phyloP scores from a whole-genome alignment of 192 early-diverging fungal genomes.

The Jimgerdemannia lactiflua region DNA sequence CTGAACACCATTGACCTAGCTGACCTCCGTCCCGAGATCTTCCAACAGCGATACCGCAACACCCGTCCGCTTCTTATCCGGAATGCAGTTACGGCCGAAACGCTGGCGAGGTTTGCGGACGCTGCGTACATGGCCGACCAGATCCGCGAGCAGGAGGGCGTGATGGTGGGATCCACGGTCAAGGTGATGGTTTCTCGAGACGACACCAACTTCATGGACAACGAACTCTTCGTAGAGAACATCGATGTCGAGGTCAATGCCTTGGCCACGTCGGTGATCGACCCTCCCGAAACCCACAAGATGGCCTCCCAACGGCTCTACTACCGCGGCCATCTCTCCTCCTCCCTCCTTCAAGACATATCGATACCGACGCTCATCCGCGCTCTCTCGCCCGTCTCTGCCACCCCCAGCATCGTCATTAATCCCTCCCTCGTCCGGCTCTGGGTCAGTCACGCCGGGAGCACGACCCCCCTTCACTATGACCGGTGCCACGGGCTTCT shows the following conservation, averaged over 20 bases:
- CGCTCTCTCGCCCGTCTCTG: slow-evolving; percentile 7
- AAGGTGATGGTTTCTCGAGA: slow-evolving; percentile 38
- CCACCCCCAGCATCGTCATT: slow-evolving; percentile 4
- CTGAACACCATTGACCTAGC: too few relatives aligned
- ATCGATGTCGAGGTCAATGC: slow-evolving; percentile 4
- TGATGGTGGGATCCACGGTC: slow-evolving; percentile 1
- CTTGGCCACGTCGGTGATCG: not conserved
- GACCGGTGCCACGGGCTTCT: slow-evolving; percentile 51
- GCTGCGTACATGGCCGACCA: not conserved
- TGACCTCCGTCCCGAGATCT: slow-evolving; percentile 8
- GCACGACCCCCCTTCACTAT: slow-evolving; percentile 50
- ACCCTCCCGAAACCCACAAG: not conserved
- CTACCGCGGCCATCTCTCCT: slow-evolving; percentile 28
- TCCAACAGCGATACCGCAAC: slow-evolving; percentile 26
- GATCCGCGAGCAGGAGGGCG: not conserved
- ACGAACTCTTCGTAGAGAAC: slow-evolving; percentile 29
- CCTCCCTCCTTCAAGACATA: slow-evolving; percentile 15
- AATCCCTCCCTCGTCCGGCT: slow-evolving; percentile 38
- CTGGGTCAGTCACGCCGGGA: slow-evolving; percentile 39
- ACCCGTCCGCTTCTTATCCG: slow-evolving; percentile 23
- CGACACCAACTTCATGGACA: slow-evolving; percentile 39
- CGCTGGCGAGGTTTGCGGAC: slow-evolving; percentile 10
- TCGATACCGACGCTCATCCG: slow-evolving; percentile 15
- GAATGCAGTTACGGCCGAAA: slow-evolving; percentile 12
- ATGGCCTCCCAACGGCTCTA: slow-evolving; percentile 33